Base-by-base conservation (phyloP, 1,284 basidiomycete genomes). In the Ustilago vetiveriae region DNA sequence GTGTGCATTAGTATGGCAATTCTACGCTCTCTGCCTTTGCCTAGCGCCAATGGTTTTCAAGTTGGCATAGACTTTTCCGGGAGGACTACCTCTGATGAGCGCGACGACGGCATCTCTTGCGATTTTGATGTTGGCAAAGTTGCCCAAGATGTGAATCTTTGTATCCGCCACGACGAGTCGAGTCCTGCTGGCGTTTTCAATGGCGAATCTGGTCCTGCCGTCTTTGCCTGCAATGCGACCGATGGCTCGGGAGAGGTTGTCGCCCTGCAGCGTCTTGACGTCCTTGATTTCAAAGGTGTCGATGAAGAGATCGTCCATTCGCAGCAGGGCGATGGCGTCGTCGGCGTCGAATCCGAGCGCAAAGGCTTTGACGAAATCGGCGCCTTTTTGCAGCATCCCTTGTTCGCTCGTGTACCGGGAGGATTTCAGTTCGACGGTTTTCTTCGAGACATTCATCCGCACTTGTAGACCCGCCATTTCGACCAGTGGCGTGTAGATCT, bases 261-360 rank as follows among this genome's bases (percentile, higher is more conserved):
- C 96, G 2, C 95, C 95, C 68, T 97, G 94, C 4, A 98, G 86
- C 0, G 93, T 96, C 84, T 98, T 98, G 57, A 98, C 94, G 76
- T 98, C 95, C 83, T 98, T 98, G 84, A 98, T 94, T 84, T 98
- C 80, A 76, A 98, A 98, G 0, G 94, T 94, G 82, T 98, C 95
- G 38, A 98, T 89, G 83, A 98, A 98, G 14, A 98, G 87, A 82
- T 98, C 96, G 81, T 98, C 95, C 77, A 98, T 84, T 66, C 95
- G 88, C 26, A 98, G 87, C 9, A 98, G 88, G 3, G 95, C 96
- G 69, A 98, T 91, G 1, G 95, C 90, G 78, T 98, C 95, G 91
- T 98, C 76, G 0, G 75, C 74, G 29, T 67, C 93, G 77, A 98
- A 98, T 3, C 95, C 95, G 6, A 98, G 85, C 2, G 93, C 89